phyloP scores from a whole-genome alignment of 2,329 filamentous ascomycete genomes.

The Clarireedia monteithiana region DNA sequence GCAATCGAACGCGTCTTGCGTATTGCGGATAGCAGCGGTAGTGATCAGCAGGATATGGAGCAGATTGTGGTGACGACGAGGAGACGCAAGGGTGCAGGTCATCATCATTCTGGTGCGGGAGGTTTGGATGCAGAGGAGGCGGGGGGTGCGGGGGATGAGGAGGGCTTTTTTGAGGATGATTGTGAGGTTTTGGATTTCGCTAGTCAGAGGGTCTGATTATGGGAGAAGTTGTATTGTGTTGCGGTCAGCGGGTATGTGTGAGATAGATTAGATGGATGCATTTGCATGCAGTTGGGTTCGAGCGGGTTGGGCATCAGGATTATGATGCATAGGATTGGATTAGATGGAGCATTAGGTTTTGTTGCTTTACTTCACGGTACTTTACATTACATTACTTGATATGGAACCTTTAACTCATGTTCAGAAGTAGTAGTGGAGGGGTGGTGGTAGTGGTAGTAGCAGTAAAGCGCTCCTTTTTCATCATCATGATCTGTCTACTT shows the following conservation, averaged over 20 bases:
- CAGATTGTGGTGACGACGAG: slow-evolving; percentile 79
- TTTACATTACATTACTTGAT: no score
- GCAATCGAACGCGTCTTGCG: slow-evolving; percentile 56
- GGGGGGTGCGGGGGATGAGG: slow-evolving; percentile 48
- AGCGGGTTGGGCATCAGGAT: neutral
- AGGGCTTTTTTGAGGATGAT: slow-evolving; percentile 86
- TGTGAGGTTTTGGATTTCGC: slow-evolving; percentile 89
- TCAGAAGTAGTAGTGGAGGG: no score
- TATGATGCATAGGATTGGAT: neutral
- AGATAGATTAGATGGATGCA: neutral
- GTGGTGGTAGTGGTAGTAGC: no score
- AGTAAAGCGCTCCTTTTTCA: no score
- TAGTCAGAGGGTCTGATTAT: slow-evolving; percentile 51
- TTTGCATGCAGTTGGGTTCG: slow-evolving; percentile 1
- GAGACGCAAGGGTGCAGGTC: slow-evolving; percentile 51
- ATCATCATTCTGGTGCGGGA: slow-evolving; percentile 27
- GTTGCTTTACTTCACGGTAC: no score
- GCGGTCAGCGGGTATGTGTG: neutral
- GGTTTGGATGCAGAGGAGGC: slow-evolving; percentile 20
- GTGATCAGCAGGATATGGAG: slow-evolving; percentile 46
- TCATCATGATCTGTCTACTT: no score
- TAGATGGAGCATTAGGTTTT: no score
- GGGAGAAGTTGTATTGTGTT: neutral
- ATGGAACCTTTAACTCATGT: no score
- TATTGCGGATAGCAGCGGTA: slow-evolving; percentile 34